Conservation (phyloP, 345 rosid genomes). For the Firmiana major region DNA sequence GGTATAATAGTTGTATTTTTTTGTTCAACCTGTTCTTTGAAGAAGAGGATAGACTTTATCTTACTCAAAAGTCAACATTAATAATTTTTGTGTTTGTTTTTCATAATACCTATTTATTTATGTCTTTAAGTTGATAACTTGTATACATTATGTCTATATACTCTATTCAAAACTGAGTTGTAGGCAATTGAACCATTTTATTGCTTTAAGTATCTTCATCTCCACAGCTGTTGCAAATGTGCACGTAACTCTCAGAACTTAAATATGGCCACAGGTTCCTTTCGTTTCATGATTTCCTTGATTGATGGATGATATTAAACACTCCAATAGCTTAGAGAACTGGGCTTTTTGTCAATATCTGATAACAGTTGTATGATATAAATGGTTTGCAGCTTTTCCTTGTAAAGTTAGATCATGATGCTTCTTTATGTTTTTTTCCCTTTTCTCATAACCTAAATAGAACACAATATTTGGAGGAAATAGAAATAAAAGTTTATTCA, state of each 20-base stretch:
- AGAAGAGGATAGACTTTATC: neutral
- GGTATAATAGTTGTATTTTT: neutral
- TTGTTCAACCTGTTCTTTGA: neutral
- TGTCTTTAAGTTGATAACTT: neutral
- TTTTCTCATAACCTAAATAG: neutral
- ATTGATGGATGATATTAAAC: conserved; percentile 1
- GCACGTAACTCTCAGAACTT: neutral
- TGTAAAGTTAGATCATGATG: neutral
- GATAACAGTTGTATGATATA: neutral
- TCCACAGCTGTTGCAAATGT: neutral
- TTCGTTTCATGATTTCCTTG: neutral
- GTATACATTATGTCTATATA: neutral
- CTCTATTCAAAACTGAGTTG: neutral
- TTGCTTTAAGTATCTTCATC: neutral
- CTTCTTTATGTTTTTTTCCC: neutral
- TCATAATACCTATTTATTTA: neutral
- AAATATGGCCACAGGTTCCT: neutral
- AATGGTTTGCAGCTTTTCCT: neutral
- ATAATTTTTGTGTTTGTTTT: neutral
- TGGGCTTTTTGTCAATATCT: neutral
- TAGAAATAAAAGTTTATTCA: neutral
- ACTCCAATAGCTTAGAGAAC: neutral
- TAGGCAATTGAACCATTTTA: neutral
- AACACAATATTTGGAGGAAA: neutral
- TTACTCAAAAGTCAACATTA: neutral